Conservation (phyloP, 768 basidiomycete genomes). For the Phlebiopsis flavidoalba region DNA sequence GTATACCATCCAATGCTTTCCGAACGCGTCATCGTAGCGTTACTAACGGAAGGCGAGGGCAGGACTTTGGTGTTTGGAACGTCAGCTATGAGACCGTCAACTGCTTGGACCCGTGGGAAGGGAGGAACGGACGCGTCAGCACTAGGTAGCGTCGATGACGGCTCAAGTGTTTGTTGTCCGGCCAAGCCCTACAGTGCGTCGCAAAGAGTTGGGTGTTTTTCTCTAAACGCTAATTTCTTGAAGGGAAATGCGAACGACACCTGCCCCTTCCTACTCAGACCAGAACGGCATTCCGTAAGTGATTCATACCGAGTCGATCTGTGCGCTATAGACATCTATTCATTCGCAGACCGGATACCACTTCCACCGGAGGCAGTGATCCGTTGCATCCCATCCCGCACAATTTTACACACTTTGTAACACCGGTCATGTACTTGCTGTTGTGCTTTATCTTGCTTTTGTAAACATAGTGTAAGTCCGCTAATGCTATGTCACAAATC, state of each 20-base stretch:
- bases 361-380: neutral
- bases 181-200: slow-evolving; percentile 54
- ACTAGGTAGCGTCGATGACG: slow-evolving; percentile 63
- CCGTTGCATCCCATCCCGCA: neutral
- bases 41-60: neutral
- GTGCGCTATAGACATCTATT: no score
- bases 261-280: slow-evolving; percentile 72
- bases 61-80: slow-evolving; percentile 91
- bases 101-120: slow-evolving; percentile 61
- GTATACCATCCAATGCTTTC: neutral
- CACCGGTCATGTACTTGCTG: neutral
- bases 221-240: neutral
- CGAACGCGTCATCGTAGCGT: neutral
- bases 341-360: neutral
- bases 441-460: neutral
- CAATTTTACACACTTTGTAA: neutral
- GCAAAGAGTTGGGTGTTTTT: neutral
- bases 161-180: slow-evolving; percentile 66
- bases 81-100: slow-evolving; percentile 62
- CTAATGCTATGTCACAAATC: no score
- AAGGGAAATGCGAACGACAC: slow-evolving; percentile 30
- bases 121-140: slow-evolving; percentile 52
- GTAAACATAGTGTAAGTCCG: neutral
- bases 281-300: slow-evolving; percentile 53
- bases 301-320: neutral